phyloP scores from a whole-genome alignment of 768 basidiomycete genomes.

The Trametes meyenii region DNA sequence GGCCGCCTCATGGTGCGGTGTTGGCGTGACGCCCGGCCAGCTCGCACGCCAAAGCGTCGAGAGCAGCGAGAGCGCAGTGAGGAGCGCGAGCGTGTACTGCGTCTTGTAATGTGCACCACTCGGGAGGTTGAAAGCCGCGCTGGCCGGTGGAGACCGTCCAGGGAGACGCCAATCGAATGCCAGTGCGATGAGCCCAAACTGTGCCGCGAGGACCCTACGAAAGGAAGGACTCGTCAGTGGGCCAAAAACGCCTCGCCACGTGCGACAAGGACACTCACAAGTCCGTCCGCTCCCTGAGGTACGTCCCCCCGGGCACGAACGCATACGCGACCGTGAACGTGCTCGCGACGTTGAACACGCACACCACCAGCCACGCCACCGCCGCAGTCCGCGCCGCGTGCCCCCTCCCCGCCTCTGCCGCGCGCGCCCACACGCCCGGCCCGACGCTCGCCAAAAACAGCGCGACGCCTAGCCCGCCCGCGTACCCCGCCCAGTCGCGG shows the following conservation, averaged over 20 bases:
- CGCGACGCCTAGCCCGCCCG: conserved; percentile 63
- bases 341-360: conserved; percentile 65
- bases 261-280: conserved; percentile 46
- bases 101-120: conserved; percentile 11
- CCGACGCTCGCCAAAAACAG: conserved; percentile 66
- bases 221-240: not conserved
- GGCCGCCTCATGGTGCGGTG: conserved; percentile 63
- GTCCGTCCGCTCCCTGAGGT: conserved; percentile 78
- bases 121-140: not conserved
- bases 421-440: conserved; percentile 54
- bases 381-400: conserved; percentile 52
- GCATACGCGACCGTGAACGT: conserved; percentile 90
- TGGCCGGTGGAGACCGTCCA: conserved; percentile 3
- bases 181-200: conserved; percentile 52
- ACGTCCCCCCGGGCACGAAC: conserved; percentile 80
- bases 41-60: conserved; percentile 49
- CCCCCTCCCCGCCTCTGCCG: conserved; percentile 35
- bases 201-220: conserved; percentile 57
- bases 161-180: conserved; percentile 46
- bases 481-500: conserved; percentile 70
- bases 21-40: conserved; percentile 51
- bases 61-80: conserved; percentile 45
- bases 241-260: not conserved
- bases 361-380: conserved; percentile 60
- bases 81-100: conserved; percentile 26